Evolutionary conservation across 768 basidiomycete genomes (phyloP).

Genomic region (Mycena alexandri): DNA sequence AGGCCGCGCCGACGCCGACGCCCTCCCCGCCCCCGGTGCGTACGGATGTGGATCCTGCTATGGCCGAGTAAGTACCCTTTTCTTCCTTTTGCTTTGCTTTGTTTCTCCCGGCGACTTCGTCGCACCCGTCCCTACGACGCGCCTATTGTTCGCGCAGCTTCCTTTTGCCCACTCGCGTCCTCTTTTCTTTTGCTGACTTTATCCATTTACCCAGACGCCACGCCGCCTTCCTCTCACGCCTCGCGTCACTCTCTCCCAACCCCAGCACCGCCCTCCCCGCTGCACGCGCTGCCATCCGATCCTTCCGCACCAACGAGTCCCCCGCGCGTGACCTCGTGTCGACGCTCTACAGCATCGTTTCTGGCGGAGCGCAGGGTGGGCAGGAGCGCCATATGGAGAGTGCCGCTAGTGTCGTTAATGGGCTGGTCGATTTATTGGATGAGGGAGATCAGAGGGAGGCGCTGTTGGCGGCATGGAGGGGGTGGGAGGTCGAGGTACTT

Average conservation of each 20-base stretch:
- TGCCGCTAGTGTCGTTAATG: constrained; percentile 70
- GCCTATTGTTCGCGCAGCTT: too few species aligned
- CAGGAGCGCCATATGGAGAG: constrained; percentile 67
- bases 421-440: constrained; percentile 82
- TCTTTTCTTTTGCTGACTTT: background rate
- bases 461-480: constrained; percentile 83
- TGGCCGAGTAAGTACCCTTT: constrained; percentile 61
- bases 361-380: too few species aligned
- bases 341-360: constrained; percentile 85
- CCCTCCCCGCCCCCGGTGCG: constrained; percentile 56
- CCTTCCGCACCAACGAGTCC: constrained; percentile 82
- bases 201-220: constrained; percentile 65
- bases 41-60: constrained; percentile 65
- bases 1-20: constrained; percentile 42
- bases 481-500: constrained; percentile 83
- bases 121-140: too few species aligned
- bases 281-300: constrained; percentile 73
- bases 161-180: too few species aligned
- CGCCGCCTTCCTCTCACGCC: constrained; percentile 70
- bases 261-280: constrained; percentile 69
- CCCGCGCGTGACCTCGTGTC: constrained; percentile 88
- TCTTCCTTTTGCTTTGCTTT: background rate
- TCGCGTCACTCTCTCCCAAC: constrained; percentile 71
- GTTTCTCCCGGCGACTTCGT: too few species aligned
- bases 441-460: constrained; percentile 88